These are phyloP conservation scores for Trichoderma orchidacearum DNA, from an alignment of 495 filamentous ascomycete genomes.

Conservation along the genomic window DNA sequence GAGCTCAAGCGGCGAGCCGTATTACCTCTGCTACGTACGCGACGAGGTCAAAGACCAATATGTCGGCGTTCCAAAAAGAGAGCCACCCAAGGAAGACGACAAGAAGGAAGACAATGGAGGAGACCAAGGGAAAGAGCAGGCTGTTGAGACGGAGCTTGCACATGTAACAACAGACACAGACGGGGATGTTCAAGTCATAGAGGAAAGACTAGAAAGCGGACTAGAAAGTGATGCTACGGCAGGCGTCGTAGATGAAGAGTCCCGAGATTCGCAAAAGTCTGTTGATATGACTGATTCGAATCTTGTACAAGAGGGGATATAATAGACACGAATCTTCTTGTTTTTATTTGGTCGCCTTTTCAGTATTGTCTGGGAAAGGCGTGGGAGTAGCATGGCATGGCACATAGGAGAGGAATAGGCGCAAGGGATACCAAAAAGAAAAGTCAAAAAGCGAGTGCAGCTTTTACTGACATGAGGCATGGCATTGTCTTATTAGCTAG, in stretches of 20 bases:
- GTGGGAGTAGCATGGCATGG: background rate
- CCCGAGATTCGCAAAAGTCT: background rate
- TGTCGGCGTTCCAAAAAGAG: constrained; percentile 36
- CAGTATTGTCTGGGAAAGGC: background rate
- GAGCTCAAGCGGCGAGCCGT: constrained; percentile 56
- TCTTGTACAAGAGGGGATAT: too few relatives aligned
- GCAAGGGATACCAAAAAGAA: background rate
- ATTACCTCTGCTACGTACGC: constrained; percentile 77
- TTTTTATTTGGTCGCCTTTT: too few relatives aligned
- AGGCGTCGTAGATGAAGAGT: background rate
- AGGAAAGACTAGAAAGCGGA: background rate
- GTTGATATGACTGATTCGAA: too few relatives aligned
- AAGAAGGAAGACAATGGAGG: background rate
- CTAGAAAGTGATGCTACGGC: background rate
- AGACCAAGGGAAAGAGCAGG: background rate
- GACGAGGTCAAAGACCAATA: constrained; percentile 45
- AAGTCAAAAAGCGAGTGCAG: background rate
- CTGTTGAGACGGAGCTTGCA: background rate
- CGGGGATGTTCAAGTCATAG: background rate
- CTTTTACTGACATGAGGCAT: too few relatives aligned
- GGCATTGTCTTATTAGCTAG: background rate
- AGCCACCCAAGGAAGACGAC: background rate
- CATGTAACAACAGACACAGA: background rate
- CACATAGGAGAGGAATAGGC: background rate
- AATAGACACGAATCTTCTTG: too few relatives aligned